These are phyloP conservation scores for Kregervanrija fluxuum DNA, from an alignment of 805 yeast species.

Conservation along the genomic window DNA sequence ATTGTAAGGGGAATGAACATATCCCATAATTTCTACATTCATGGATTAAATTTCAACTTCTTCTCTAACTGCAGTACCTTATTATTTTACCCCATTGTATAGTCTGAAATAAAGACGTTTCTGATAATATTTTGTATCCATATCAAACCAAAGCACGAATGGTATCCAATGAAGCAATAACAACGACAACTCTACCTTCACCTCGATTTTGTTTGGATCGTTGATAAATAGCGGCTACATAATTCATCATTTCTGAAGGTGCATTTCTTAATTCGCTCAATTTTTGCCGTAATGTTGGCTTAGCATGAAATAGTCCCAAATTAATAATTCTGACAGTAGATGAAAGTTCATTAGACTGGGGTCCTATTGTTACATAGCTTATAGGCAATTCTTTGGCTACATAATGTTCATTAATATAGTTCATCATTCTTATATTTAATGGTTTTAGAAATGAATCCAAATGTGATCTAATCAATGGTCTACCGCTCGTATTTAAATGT, in stretches of 20 bases:
- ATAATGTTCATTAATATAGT: constrained; percentile 26
- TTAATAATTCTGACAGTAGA: constrained; percentile 39
- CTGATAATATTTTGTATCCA: constrained; percentile 9
- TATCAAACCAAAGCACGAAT: constrained; percentile 17
- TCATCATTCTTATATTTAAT: constrained; percentile 46
- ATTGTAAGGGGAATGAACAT: too few relatives aligned
- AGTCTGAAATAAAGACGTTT: not conserved
- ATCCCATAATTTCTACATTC: too few relatives aligned
- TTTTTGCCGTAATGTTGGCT: constrained; percentile 27
- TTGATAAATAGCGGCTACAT: constrained; percentile 33
- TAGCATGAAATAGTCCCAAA: constrained; percentile 32
- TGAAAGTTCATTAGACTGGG: constrained; percentile 47
- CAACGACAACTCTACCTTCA: constrained; percentile 24
- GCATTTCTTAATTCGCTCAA: constrained; percentile 21
- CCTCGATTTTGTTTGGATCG: constrained; percentile 34
- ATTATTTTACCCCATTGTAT: too few relatives aligned
- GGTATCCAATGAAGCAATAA: constrained; percentile 28
- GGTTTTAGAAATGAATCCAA: constrained; percentile 60
- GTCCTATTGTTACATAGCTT: constrained; percentile 19
- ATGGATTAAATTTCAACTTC: too few relatives aligned
- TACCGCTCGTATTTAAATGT: constrained; percentile 33
- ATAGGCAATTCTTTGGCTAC: constrained; percentile 41
- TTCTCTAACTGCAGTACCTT: not conserved
- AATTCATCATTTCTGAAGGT: constrained; percentile 31
- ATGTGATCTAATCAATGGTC: constrained; percentile 54